Conservation (phyloP, 1,139 yeast genomes). For the Protomyces pachydermus region DNA sequence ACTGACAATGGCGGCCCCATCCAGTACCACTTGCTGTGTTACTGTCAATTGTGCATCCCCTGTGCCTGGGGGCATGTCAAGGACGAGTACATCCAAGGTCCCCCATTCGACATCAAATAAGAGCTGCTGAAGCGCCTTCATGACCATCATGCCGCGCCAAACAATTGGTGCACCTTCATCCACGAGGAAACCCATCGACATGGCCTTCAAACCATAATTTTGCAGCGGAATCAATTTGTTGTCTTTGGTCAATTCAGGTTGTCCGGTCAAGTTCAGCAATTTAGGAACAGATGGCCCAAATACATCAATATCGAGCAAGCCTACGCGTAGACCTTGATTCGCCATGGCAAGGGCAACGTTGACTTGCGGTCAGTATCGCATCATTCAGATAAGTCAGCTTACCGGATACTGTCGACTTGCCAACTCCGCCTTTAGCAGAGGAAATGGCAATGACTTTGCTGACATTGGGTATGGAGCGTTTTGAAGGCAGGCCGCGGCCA, state of each 20-base stretch:
- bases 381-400: conserved; percentile 20
- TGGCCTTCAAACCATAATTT: conserved; percentile 75
- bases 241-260: conserved; percentile 53
- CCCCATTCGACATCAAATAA: conserved; percentile 79
- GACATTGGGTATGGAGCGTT: conserved; percentile 48
- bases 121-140: conserved; percentile 79
- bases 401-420: conserved; percentile 49
- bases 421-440: conserved; percentile 80
- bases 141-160: conserved; percentile 84
- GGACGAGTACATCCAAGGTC: conserved; percentile 58
- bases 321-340: conserved; percentile 54
- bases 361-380: conserved; percentile 38
- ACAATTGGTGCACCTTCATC: conserved; percentile 67
- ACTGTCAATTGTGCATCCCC: conserved; percentile 83
- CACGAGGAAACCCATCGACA: conserved; percentile 85
- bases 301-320: conserved; percentile 72
- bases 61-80: conserved; percentile 91
- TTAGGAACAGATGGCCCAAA: conserved; percentile 83
- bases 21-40: conserved; percentile 68
- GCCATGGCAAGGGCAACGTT: conserved; percentile 64
- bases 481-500: conserved; percentile 33
- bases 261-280: conserved; percentile 55
- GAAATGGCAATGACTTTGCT: conserved; percentile 61
- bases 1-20: conserved; percentile 76
- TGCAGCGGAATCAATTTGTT: conserved; percentile 63